Evolutionary conservation across 495 filamentous ascomycete genomes (phyloP), one percentile per base, ranked within the genome.

Genomic region (Endocarpon pusillum): DNA sequence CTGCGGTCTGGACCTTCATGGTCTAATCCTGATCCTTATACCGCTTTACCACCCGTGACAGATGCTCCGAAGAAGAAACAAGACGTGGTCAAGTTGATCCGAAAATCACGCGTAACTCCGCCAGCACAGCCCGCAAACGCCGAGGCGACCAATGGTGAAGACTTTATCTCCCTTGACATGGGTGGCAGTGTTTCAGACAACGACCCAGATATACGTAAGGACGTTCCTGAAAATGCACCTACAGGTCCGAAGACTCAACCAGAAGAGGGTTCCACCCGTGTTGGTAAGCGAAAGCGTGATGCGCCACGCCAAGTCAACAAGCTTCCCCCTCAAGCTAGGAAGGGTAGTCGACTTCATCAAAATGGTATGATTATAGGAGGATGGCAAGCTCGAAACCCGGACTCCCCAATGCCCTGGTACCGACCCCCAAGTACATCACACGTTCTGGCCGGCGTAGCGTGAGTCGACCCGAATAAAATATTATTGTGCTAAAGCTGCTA

Each of bases 1-100:
- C 62, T 40, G 53, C 46, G 40, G 37, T 52, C 51, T 9, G 43
- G 42, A 2, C 83, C 83, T 0, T 79, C 75, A 51, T 94, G 85
- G 85, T 92, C 82, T 1, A 94, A 94, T 44, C 83, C 85, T 3
- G 85, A 94, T 53, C 82, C 83, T 0, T 94, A 93, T 54, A 89
- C 80, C 3, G 75, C 63, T 2, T 57, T 89, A 5, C 85, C 85
- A 4, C 81, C 81, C 4, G 64, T 71, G 0, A 75, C 79, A 43
- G 70, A 67, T 42, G 62, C 47, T 25, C 62, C 67, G 23, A 59
- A 59, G 12, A 83, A 82, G 45, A 78, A 74, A 49, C 73, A 78
- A 41, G 81, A 92, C 38, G 73, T 92, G 19, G 79, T 94, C 18
- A 75, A 86, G 42, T 48, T 89, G 34, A 93, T 94, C 42, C 73